These are phyloP conservation scores for Globisporangium radiosum DNA, from an alignment of 352 stramenopile genomes.

Conservation along the genomic window DNA sequence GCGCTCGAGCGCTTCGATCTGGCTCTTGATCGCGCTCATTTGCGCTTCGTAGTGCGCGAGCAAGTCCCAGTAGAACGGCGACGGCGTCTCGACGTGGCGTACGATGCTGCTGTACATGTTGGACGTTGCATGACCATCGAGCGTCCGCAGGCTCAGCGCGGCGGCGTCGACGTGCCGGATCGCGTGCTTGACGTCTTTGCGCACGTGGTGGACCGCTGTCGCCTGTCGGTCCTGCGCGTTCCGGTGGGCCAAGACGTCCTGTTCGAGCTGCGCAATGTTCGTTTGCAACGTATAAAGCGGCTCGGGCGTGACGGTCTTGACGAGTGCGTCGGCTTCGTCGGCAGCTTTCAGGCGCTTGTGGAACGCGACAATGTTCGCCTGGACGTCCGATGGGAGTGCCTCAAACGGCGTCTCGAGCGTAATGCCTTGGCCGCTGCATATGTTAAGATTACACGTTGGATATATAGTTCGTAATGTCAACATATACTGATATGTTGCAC, in stretches of 20 bases:
- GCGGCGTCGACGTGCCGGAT: constrained; percentile 68
- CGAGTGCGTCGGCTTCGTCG: constrained; percentile 63
- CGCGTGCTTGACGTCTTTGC: constrained; percentile 68
- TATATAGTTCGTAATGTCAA: neutral
- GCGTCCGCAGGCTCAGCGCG: constrained; percentile 52
- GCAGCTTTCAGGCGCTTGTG: constrained; percentile 67
- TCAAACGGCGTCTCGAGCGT: constrained; percentile 76
- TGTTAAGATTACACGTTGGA: neutral
- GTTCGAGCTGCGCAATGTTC: constrained; percentile 52
- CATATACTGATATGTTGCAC: neutral
- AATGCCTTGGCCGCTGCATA: constrained; percentile 20
- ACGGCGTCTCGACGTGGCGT: constrained; percentile 71
- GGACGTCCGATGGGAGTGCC: constrained; percentile 53
- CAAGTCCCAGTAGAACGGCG: constrained; percentile 75
- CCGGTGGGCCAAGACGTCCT: constrained; percentile 51
- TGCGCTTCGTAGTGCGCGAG: constrained; percentile 63
- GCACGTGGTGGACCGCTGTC: constrained; percentile 53
- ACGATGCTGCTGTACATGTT: constrained; percentile 50
- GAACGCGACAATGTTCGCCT: constrained; percentile 76
- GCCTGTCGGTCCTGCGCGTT: constrained; percentile 56
- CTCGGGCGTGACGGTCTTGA: constrained; percentile 58
- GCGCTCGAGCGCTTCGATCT: constrained; percentile 70
- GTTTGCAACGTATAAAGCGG: constrained; percentile 47
- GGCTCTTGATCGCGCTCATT: constrained; percentile 62
- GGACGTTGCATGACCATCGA: constrained; percentile 42